These are phyloP conservation scores for Aspergillus cavernicola DNA, from an alignment of 495 filamentous ascomycete genomes.

Conservation along the genomic window DNA sequence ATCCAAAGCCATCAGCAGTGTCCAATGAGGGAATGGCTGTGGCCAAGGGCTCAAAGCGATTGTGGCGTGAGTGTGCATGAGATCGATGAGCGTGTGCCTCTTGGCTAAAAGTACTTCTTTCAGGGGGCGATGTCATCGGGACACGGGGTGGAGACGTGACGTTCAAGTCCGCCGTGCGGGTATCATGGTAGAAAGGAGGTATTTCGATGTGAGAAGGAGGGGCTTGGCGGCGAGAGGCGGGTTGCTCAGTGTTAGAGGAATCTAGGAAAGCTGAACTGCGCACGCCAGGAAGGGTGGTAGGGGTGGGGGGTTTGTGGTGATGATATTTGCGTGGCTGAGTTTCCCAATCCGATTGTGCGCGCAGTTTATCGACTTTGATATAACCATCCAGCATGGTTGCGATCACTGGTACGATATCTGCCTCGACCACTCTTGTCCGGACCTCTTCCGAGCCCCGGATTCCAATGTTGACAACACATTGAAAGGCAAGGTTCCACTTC, in stretches of 20 bases:
- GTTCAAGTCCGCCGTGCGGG: conserved; percentile 49
- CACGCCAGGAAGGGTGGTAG: conserved; percentile 23
- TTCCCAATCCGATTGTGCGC: conserved; percentile 74
- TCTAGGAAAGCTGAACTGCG: conserved; percentile 35
- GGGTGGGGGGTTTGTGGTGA: conserved; percentile 19
- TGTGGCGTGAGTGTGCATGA: conserved; percentile 43
- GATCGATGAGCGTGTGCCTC: conserved; percentile 43
- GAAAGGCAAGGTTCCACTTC: conserved; percentile 99
- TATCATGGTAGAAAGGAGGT: conserved; percentile 52
- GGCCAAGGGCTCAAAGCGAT: conserved; percentile 61
- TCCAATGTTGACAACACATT: conserved; percentile 98
- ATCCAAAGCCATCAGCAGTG: conserved; percentile 65
- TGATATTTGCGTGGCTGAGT: conserved; percentile 53
- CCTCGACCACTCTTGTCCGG: conserved; percentile 91
- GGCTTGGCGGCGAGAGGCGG: conserved; percentile 57
- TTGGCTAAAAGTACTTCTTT: conserved; percentile 64
- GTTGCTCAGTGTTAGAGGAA: conserved; percentile 39
- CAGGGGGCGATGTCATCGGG: conserved; percentile 69
- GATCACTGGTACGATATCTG: conserved; percentile 98
- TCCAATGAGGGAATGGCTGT: conserved; percentile 72
- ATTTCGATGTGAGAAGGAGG: conserved; percentile 75
- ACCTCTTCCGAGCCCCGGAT: conserved; percentile 93
- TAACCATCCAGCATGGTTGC: conserved; percentile 99
- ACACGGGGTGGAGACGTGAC: conserved; percentile 64
- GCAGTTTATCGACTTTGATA: conserved; percentile 88